Evolutionary conservation across 2,329 filamentous ascomycete species (phyloP).

Genomic region (Coniella lustricola): DNA sequence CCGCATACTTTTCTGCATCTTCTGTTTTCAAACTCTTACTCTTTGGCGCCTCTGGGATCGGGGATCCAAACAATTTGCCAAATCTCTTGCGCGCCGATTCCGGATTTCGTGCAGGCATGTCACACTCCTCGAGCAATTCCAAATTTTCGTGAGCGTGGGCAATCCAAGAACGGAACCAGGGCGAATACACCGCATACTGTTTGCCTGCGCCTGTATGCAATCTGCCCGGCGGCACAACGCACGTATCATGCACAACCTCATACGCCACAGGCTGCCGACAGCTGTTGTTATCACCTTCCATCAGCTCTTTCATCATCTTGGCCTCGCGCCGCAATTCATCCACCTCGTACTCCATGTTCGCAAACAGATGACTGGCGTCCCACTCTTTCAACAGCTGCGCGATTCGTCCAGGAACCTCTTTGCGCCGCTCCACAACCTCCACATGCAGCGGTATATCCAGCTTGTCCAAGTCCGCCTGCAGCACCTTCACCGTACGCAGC

Average conservation of each 20-base stretch:
- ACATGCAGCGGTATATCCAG: conserved; percentile 73
- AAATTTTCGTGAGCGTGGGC: conserved; percentile 63
- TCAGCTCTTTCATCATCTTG: conserved; percentile 51
- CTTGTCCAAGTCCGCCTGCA: conserved; percentile 60
- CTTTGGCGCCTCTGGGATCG: conserved; percentile 54
- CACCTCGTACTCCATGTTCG: conserved; percentile 87
- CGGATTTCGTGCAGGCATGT: conserved; percentile 51
- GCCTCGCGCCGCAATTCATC: conserved; percentile 79
- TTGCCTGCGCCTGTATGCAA: conserved; percentile 62
- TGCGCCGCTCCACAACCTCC: conserved; percentile 62
- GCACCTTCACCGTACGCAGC: conserved; percentile 59
- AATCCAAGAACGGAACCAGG: conserved; percentile 75
- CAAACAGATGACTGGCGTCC: conserved; percentile 68
- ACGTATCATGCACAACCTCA: conserved; percentile 71
- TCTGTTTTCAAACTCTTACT: conserved; percentile 55
- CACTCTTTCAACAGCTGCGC: conserved; percentile 61
- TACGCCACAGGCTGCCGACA: conserved; percentile 61
- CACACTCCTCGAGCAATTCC: conserved; percentile 56
- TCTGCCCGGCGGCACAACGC: conserved; percentile 68
- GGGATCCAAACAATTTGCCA: conserved; percentile 48
- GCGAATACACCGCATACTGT: conserved; percentile 78
- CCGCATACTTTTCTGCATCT: conserved; percentile 49
- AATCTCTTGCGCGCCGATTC: conserved; percentile 35
- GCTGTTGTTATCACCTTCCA: conserved; percentile 34
- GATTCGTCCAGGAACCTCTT: conserved; percentile 52